phyloP scores from a whole-genome alignment of 306 rosid genomes.

The Vachellia pachyceras region DNA sequence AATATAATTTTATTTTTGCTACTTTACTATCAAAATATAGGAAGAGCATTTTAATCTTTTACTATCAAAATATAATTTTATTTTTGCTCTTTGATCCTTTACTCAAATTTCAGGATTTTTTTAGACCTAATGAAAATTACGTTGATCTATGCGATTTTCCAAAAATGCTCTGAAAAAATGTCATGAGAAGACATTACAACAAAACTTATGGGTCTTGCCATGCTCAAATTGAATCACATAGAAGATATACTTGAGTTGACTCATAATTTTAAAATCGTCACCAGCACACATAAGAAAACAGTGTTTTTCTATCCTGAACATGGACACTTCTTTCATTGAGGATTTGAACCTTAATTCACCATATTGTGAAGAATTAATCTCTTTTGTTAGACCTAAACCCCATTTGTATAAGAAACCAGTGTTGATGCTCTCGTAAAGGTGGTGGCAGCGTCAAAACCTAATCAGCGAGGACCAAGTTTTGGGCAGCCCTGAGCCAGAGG shows the following conservation, averaged over 20 bases:
- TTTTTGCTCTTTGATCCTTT: no score
- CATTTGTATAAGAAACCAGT: background rate
- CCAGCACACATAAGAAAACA: slow-evolving; percentile 20
- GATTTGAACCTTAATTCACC: no score
- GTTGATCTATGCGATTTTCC: no score
- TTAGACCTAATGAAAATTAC: no score
- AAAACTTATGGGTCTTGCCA: slow-evolving; percentile 20
- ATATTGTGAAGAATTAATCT: no score
- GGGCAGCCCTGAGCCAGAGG: slow-evolving; percentile 91
- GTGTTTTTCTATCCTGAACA: background rate
- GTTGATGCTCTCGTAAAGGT: background rate
- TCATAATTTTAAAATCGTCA: background rate
- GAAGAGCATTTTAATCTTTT: no score
- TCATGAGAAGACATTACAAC: slow-evolving; percentile 13
- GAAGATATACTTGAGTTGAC: slow-evolving; percentile 1
- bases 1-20: background rate
- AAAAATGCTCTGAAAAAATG: background rate
- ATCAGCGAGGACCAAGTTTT: slow-evolving; percentile 64
- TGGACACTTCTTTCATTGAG: no score
- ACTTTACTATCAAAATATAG: no score
- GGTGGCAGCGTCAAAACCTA: background rate
- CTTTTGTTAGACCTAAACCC: no score
- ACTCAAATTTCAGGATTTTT: no score
- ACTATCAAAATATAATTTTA: no score
- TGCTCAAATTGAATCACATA: slow-evolving; percentile 9